Conservation (phyloP, 192 early-diverging fungal genomes). For the Umbelopsis ramanniana region DNA sequence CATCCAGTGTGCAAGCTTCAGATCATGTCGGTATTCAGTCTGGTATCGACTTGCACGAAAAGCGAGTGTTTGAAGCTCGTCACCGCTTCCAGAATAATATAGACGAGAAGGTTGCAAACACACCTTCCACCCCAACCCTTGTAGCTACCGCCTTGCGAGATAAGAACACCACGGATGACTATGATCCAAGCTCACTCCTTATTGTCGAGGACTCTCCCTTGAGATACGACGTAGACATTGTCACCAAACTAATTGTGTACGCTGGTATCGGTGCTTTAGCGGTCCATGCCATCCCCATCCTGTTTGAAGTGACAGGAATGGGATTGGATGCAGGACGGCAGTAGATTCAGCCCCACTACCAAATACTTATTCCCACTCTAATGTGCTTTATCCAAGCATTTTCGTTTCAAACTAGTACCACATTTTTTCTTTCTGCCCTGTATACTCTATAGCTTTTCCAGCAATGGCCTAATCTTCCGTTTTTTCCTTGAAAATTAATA, state of each 20-base stretch:
- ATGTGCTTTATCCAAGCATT: background rate
- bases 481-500: background rate
- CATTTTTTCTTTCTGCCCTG: background rate
- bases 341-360: background rate
- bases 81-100: slow-evolving; percentile 8
- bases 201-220: slow-evolving; percentile 45
- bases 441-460: background rate
- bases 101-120: slow-evolving; percentile 20
- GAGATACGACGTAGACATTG: slow-evolving; percentile 62
- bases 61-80: slow-evolving; percentile 34
- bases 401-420: background rate
- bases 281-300: slow-evolving; percentile 49
- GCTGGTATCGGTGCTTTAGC: slow-evolving; percentile 60
- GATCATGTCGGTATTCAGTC: slow-evolving; percentile 57
- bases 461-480: background rate
- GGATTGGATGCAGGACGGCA: slow-evolving; percentile 25
- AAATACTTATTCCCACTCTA: slow-evolving; percentile 1
- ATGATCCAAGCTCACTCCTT: slow-evolving; percentile 25
- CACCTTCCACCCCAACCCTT: background rate
- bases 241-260: slow-evolving; percentile 63
- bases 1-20: slow-evolving; percentile 41
- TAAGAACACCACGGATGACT: background rate
- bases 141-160: background rate
- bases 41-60: slow-evolving; percentile 52
- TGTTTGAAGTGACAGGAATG: slow-evolving; percentile 50